phyloP scores from a whole-genome alignment of 371 early-diverging fungal genomes.

The Syncephalis plumigaleata region DNA sequence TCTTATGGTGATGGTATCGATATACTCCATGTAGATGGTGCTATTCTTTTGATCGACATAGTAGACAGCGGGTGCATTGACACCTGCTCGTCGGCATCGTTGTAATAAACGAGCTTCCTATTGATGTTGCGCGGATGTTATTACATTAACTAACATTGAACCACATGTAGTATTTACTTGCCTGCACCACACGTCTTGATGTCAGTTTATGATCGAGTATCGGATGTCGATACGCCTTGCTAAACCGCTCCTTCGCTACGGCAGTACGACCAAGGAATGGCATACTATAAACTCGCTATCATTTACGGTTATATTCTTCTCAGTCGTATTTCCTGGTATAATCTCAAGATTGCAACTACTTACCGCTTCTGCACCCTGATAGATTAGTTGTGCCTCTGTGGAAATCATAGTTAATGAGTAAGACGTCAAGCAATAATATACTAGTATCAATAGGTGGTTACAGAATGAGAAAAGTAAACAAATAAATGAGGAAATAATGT shows the following conservation, averaged over 20 bases:
- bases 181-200: conserved; percentile 50
- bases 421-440: too few relatives aligned
- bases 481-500: too few relatives aligned
- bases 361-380: conserved; percentile 39
- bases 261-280: conserved; percentile 24
- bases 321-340: background rate
- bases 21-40: conserved; percentile 73
- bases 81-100: conserved; percentile 46
- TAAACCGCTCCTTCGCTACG: conserved; percentile 72
- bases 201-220: conserved; percentile 74
- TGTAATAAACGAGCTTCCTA: conserved; percentile 63
- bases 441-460: too few relatives aligned
- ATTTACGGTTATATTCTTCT: conserved; percentile 14
- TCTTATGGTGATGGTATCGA: conserved; percentile 57
- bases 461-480: too few relatives aligned
- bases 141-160: conserved; percentile 1
- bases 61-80: conserved; percentile 70
- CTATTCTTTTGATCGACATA: conserved; percentile 47
- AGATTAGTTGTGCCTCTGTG: too few relatives aligned
- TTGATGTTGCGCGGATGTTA: too few relatives aligned
- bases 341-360: background rate
- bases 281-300: conserved; percentile 27
- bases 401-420: too few relatives aligned
- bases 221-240: conserved; percentile 84
- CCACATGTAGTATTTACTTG: background rate